These are phyloP conservation scores for Excoecaria agallocha DNA, from an alignment of 345 rosid genomes.

Conservation along the genomic window DNA sequence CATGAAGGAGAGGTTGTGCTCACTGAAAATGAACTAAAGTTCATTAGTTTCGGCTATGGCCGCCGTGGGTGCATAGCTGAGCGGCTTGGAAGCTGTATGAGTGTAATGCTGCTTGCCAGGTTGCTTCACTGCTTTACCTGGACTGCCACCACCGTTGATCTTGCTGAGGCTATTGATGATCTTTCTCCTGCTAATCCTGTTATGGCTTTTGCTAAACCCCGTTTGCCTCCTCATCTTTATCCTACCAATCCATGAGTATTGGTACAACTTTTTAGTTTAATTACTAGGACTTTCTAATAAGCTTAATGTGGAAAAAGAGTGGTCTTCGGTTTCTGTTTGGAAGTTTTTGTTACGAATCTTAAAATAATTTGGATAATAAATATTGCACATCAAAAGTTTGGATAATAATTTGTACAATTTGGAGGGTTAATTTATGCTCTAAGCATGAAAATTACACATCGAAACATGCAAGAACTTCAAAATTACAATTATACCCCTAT, in stretches of 20 bases:
- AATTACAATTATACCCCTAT: too few relatives aligned
- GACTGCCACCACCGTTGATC: slow-evolving; percentile 10
- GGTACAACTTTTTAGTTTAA: too few relatives aligned
- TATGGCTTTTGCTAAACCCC: not conserved
- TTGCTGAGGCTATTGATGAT: not conserved
- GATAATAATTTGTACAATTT: too few relatives aligned
- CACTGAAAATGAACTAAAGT: slow-evolving; percentile 29
- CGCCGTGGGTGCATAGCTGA: slow-evolving; percentile 38
- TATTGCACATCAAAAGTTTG: too few relatives aligned
- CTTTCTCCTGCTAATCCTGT: not conserved
- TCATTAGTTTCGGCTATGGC: slow-evolving; percentile 49
- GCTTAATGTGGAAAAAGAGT: too few relatives aligned
- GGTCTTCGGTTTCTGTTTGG: too few relatives aligned
- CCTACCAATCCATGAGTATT: not conserved
- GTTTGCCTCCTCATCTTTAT: slow-evolving; percentile 5
- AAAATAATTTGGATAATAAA: too few relatives aligned
- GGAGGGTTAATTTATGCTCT: too few relatives aligned
- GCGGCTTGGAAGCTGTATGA: slow-evolving; percentile 14
- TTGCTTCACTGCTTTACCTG: slow-evolving; percentile 22
- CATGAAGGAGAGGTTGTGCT: slow-evolving; percentile 23
- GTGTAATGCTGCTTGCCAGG: slow-evolving; percentile 16
- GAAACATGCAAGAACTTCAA: too few relatives aligned
- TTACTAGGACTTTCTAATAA: too few relatives aligned
- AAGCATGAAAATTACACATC: too few relatives aligned
- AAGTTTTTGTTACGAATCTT: too few relatives aligned